Conservation (phyloP, 805 yeast genomes). For the Ogataea henricii region DNA sequence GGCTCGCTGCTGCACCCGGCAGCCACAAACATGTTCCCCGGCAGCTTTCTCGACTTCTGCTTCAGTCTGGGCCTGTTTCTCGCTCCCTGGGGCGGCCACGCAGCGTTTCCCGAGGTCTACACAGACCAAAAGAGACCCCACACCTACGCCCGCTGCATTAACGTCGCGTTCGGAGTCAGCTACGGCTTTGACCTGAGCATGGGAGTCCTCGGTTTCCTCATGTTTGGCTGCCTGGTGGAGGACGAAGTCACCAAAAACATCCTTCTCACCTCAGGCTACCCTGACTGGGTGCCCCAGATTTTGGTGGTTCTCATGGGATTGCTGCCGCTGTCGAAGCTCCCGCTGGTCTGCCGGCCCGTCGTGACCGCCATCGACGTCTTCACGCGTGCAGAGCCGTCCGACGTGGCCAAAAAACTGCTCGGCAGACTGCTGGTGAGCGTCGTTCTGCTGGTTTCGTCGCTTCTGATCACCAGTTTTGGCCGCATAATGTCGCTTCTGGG, state of each 20-base stretch:
- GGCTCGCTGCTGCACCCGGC: slow-evolving; percentile 72
- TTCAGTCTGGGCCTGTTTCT: slow-evolving; percentile 66
- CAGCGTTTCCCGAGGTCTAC: slow-evolving; percentile 73
- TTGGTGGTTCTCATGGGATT: slow-evolving; percentile 74
- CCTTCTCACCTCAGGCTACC: slow-evolving; percentile 47
- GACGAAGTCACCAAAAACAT: slow-evolving; percentile 56
- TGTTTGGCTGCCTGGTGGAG: slow-evolving; percentile 53
- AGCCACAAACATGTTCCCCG: slow-evolving; percentile 70
- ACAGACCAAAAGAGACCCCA: slow-evolving; percentile 71
- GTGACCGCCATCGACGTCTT: slow-evolving; percentile 62
- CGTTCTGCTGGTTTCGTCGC: slow-evolving; percentile 58
- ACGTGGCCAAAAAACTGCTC: slow-evolving; percentile 11
- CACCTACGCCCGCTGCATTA: slow-evolving; percentile 54
- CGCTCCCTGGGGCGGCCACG: slow-evolving; percentile 88
- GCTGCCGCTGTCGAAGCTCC: slow-evolving; percentile 82
- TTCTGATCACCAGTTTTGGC: slow-evolving; percentile 77
- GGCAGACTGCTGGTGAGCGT: slow-evolving; percentile 54
- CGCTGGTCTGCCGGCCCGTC: slow-evolving; percentile 81
- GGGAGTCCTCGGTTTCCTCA: slow-evolving; percentile 64
- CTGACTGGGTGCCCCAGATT: slow-evolving; percentile 46
- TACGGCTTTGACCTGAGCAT: slow-evolving; percentile 60
- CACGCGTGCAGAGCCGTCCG: neutral
- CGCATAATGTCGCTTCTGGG: slow-evolving; percentile 81
- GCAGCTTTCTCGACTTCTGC: slow-evolving; percentile 48
- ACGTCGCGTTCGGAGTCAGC: slow-evolving; percentile 61